Base-by-base conservation (phyloP, 371 early-diverging fungal species). In the Aphelidium insulamus region DNA sequence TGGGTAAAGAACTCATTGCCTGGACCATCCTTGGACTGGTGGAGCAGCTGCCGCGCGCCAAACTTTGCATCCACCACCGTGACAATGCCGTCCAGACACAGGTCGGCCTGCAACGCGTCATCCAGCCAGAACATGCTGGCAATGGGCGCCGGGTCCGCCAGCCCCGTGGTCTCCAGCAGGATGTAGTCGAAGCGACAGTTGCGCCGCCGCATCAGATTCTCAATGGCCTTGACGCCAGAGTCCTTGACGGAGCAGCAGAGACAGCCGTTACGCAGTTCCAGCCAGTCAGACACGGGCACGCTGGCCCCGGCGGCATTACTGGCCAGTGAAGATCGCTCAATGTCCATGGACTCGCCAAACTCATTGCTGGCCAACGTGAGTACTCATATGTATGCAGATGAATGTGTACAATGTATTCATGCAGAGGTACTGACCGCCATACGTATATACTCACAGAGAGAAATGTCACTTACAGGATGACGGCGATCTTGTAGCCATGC, bases 111-210 rank as follows among this genome's bases (percentile, higher is more conserved):
- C 24, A 95, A 62, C 9, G 74, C 81, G 44, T 88, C 90, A 41
- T 95, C 94, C 26, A 90, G 48, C 97, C 94, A 95, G 46, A 95
- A 79, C 75, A 88, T 88, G 16, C 77, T 65, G 2, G 83, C 88
- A 35, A 95, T 90, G 3, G 85, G 83, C 0, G 81, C 77, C 21
- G 57, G 49, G 32, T 55, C 54, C 5, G 57, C 52, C 34, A 55
- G 32, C 39, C 66, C 87, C 38, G 82, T 84, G 3, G 95, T 91
- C 49, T 95, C 94, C 28, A 95, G 45, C 18, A 95, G 38, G 24
- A 95, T 84, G 45, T 90, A 88, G 45, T 95, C 97, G 43, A 92
- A 88, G 36, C 71, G 69, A 40, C 87, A 69, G 45, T 71, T 64
- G n/a, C n/a, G n/a, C n/a, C 77, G 77, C 39, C 77, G 62, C 77